phyloP scores from a whole-genome alignment of 1,139 yeast species.

The Protomyces inundatus region DNA sequence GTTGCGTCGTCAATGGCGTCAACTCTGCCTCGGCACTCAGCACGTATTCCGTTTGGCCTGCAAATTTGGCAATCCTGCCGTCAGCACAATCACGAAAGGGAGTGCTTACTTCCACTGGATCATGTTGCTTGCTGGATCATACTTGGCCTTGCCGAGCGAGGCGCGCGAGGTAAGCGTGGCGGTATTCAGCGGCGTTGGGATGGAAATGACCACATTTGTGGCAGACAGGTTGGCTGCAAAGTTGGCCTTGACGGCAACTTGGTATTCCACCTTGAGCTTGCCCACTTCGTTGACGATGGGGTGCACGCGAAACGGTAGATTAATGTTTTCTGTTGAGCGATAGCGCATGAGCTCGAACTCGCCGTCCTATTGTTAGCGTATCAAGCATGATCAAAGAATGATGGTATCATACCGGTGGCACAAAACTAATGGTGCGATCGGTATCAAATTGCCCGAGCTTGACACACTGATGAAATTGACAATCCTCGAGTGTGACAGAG shows the following conservation, averaged over 20 bases:
- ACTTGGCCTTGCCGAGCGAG: constrained; percentile 64
- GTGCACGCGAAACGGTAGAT: constrained; percentile 66
- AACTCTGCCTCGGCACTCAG: constrained; percentile 51
- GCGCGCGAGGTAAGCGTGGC: constrained; percentile 45
- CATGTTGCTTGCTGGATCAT: constrained; percentile 58
- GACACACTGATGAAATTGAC: constrained; percentile 86
- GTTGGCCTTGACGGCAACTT: constrained; percentile 56
- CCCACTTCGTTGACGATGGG: constrained; percentile 58
- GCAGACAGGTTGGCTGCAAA: constrained; percentile 62
- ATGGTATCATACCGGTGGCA: constrained; percentile 52
- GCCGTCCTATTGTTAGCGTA: constrained; percentile 51
- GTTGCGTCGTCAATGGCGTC: constrained; percentile 37
- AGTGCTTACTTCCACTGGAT: constrained; percentile 52
- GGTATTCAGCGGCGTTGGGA: constrained; percentile 68
- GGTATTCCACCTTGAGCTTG: constrained; percentile 49
- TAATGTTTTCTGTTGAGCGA: constrained; percentile 54
- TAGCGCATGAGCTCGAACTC: constrained; percentile 83
- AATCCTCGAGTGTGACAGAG: constrained; percentile 61
- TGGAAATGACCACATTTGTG: constrained; percentile 55
- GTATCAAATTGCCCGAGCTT: constrained; percentile 62
- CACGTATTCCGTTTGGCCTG: constrained; percentile 61
- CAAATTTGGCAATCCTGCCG: constrained; percentile 51
- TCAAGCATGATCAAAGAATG: not conserved
- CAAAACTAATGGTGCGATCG: constrained; percentile 62
- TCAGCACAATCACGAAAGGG: not conserved